phyloP scores from a whole-genome alignment of 495 filamentous ascomycete genomes.

The Talaromyces borbonicus region DNA sequence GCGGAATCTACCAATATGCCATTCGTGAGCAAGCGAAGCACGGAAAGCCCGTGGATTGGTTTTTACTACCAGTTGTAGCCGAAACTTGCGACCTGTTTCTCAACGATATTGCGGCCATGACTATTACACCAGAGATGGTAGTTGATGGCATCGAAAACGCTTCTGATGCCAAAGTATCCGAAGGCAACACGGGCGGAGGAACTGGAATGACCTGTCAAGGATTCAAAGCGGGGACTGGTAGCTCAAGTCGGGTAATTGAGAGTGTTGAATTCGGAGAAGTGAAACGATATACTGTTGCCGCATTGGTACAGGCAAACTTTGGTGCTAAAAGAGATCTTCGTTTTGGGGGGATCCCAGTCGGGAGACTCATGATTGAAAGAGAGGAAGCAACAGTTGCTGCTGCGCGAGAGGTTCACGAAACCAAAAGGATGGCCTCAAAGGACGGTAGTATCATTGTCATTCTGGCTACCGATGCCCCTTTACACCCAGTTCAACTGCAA shows the following conservation, averaged over 20 bases:
- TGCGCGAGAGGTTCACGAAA: conserved; percentile 17
- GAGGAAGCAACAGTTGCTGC: conserved; percentile 13
- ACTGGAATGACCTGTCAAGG: conserved; percentile 43
- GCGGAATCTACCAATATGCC: conserved; percentile 38
- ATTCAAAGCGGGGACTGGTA: conserved; percentile 44
- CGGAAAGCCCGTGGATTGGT: conserved; percentile 30
- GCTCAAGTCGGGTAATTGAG: conserved; percentile 32
- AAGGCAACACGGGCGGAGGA: conserved; percentile 43
- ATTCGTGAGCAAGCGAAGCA: conserved; percentile 27
- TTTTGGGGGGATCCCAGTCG: conserved; percentile 41
- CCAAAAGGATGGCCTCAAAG: conserved; percentile 22
- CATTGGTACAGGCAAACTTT: conserved; percentile 44
- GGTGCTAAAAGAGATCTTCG: conserved; percentile 31
- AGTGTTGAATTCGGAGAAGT: conserved; percentile 18
- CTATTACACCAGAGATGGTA: conserved; percentile 31
- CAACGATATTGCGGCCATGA: conserved; percentile 33
- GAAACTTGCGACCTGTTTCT: conserved; percentile 44
- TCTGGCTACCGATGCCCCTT: conserved; percentile 41
- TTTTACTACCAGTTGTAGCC: conserved; percentile 39
- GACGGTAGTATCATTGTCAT: conserved; percentile 48
- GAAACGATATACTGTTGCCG: conserved; percentile 38
- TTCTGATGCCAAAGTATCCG: conserved; percentile 26
- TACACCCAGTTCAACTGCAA: conserved; percentile 40
- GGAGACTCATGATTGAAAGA: conserved; percentile 29
- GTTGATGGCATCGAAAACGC: conserved; percentile 33